Base-by-base conservation (phyloP, 176 grass and related monocot genomes). In the Oryza rufipogon region DNA sequence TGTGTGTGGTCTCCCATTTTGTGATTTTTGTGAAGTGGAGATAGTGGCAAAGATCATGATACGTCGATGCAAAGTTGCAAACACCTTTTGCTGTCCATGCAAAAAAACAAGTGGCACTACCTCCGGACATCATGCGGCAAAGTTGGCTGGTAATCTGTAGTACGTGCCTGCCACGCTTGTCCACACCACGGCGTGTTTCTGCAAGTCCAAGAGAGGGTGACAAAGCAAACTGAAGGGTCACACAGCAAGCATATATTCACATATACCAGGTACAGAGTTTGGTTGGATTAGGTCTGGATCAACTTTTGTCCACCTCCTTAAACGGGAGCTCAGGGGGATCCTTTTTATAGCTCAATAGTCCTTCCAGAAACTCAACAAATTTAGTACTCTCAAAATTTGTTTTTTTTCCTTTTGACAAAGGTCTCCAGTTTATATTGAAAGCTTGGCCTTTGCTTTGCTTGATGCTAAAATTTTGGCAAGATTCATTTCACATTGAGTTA, bases 241-340 rank as follows among this genome's bases (percentile, higher is more conserved):
- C 33, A 4, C 26, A 52, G 46, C 72, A 63, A 23, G n/a, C 9
- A 23, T 63, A 51, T 17, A 32, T 39, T 80, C 68, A 73, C 76
- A 79, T 49, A 66, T 28, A 45, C 30, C 44, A 26, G 7, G n/a
- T 6, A 58, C 54, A 26, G 41, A 3, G 47, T 75, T 58, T 54
- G 60, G 77, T 86, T 74, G 22, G 70, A 23, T 81, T 74, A 74
- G 85, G 77, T 45, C 61, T 54, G 61, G 42, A 56, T 25, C 45
- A 63, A 80, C 85, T 32, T 54, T 44, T 61, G n/a, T 30, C 68
- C 30, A 65, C 36, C 28, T 68, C 46, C 20, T 17, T 28, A 77
- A 64, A 66, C 19, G 20, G 28, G 63, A 47, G 49, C 25, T 41
- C 47, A 52, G 22, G 46, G 46, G 6, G 30, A 44, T 69, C 30